Base-by-base conservation (phyloP, 257 asterid species). In the Solanum chilense region DNA sequence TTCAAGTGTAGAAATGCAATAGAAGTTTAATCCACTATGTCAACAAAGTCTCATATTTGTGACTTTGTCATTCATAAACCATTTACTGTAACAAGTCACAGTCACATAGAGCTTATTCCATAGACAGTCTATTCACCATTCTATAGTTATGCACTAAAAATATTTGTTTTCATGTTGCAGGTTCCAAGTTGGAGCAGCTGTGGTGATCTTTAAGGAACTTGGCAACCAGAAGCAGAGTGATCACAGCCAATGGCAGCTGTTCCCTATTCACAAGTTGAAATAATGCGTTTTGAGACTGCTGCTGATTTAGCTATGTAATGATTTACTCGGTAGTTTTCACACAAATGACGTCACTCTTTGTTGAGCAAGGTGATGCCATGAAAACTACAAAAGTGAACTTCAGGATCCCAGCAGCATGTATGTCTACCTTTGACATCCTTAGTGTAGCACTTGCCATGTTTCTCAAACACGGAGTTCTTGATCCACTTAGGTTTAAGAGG, bases 231-330 rank as follows among this genome's bases (percentile, higher is more conserved):
- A 91, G 83, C 92, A 90, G 41, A 89, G 89, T 11, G 87, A 78
- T 18, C 84, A 76, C 87, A 87, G 91, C 90, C 95, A 92, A 0
- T 97, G 99, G 98, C 90, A 90, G 13, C 92, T 95, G 11, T 94
- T 97, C 86, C 96, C 99, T 45, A 74, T 94, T 93, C 98, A 5
- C 99, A 95, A 92, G 98, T 96, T 11, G 99, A 96, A 90, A 98
- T 95, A 93, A 45, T 93, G 95, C 90, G 90, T 95, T 52, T 86
- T 95, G 11, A 88, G 98, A 39, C 56, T 74, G 56, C 82, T 74
- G 6, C 52, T 14, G 56, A 21, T 74, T 9, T 96, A 98, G 98
- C 95, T 95, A 47, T 95, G 98, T 94, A 96, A 95, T 94, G 39
- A 76, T 96, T 86, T 95, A 94, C 82, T 96, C 95, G 0, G 97